A percentile compares a stretch with the other conserved stretches of the same genome.
These are phyloP conservation scores for Trichomonascus vanleenenianus DNA, from an alignment of 805 yeast genomes.

Conservation along the genomic window DNA sequence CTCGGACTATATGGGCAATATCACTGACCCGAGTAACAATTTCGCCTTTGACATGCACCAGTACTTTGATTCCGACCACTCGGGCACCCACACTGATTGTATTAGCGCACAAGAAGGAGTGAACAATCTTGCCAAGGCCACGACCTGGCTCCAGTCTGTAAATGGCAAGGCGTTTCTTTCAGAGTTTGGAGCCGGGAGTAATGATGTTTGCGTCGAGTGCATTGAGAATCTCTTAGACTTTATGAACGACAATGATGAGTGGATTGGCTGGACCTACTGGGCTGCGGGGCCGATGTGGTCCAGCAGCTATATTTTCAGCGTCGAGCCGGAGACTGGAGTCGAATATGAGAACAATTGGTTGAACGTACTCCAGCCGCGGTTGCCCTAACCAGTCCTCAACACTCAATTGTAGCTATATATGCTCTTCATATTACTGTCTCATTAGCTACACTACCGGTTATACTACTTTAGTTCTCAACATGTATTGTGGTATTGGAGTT, in stretches of 20 bases:
- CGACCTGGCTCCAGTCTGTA: constrained; percentile 1
- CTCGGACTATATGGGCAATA: neutral
- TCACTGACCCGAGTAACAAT: neutral
- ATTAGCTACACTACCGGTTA: too few species aligned
- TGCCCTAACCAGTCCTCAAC: too few species aligned
- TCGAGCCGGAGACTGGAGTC: too few species aligned
- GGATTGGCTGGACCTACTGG: too few species aligned
- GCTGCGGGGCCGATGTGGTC: too few species aligned
- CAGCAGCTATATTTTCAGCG: too few species aligned
- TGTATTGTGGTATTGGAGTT: too few species aligned
- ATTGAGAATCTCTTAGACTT: neutral
- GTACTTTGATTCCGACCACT: constrained; percentile 2
- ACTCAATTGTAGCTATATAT: too few species aligned
- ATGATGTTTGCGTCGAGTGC: neutral
- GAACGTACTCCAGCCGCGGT: too few species aligned
- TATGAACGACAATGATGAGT: neutral
- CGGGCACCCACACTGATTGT: neutral
- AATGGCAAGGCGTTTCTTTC: neutral
- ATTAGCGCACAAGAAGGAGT: neutral
- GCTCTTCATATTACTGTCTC: too few species aligned
- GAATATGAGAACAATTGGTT: too few species aligned
- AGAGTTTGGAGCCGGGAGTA: constrained; percentile 1
- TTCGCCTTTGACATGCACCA: constrained; percentile 2
- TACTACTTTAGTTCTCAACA: too few species aligned
- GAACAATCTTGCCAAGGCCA: neutral